A percentile compares a stretch with the other conserved stretches of the same genome.
Evolutionary conservation across 805 yeast species (phyloP).

Genomic region (Hanseniaspora hatyaiensis): DNA sequence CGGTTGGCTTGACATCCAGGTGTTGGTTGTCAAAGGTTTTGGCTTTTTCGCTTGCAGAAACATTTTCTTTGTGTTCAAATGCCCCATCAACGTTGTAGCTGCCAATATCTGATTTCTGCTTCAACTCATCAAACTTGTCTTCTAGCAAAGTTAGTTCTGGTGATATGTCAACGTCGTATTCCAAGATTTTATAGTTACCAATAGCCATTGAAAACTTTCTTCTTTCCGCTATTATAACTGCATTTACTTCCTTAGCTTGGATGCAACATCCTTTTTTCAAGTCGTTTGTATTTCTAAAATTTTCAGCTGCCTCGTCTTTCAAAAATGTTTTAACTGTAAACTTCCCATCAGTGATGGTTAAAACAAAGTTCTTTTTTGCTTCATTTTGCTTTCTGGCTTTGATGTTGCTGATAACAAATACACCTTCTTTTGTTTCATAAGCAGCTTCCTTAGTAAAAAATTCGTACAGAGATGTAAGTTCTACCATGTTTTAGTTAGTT

Average conservation of each 20-base stretch:
- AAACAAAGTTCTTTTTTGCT: slow-evolving; percentile 20
- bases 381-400: slow-evolving; percentile 13
- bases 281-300: slow-evolving; percentile 34
- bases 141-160: background rate
- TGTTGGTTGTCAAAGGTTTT: slow-evolving; percentile 14
- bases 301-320: slow-evolving; percentile 39
- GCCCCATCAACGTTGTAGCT: slow-evolving; percentile 6
- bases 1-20: slow-evolving; percentile 13
- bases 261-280: slow-evolving; percentile 35
- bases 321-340: slow-evolving; percentile 42
- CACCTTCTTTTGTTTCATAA: slow-evolving; percentile 9
- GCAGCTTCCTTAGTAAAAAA: slow-evolving; percentile 1
- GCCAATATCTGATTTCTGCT: slow-evolving; percentile 34
- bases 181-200: slow-evolving; percentile 35
- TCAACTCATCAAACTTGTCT: slow-evolving; percentile 47
- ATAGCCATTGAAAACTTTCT: slow-evolving; percentile 40
- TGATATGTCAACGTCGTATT: slow-evolving; percentile 26
- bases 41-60: background rate
- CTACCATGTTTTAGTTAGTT: background rate
- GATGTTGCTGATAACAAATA: slow-evolving; percentile 3
- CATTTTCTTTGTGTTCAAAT: slow-evolving; percentile 17
- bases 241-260: slow-evolving; percentile 26
- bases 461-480: slow-evolving; percentile 6
- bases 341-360: slow-evolving; percentile 43
- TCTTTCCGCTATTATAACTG: slow-evolving; percentile 30